A percentile compares a stretch with the other conserved stretches of the same genome.
Conservation (phyloP, 2,329 filamentous ascomycete genomes). For the Epichloe sibirici region DNA sequence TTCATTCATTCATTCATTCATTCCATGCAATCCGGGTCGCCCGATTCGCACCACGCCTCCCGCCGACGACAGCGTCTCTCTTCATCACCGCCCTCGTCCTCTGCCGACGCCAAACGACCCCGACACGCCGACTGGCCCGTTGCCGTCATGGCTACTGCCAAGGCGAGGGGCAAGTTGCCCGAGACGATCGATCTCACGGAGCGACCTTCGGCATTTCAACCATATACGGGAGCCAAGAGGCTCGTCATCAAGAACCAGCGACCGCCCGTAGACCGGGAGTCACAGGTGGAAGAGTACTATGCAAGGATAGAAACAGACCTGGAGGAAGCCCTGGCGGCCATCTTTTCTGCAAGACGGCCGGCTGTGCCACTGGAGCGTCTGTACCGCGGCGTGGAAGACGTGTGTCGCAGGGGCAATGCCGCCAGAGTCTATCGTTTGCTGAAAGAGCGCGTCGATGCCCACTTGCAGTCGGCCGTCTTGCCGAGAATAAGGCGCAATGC, state of each 20-base stretch:
- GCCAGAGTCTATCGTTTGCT: conserved; percentile 55
- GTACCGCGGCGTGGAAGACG: conserved; percentile 82
- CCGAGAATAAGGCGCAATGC: conserved; percentile 38
- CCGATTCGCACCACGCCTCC: conserved; percentile 20
- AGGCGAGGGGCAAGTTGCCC: conserved; percentile 28
- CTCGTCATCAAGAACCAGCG: conserved; percentile 90
- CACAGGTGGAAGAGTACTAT: conserved; percentile 67
- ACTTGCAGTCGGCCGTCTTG: conserved; percentile 52
- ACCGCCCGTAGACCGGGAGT: conserved; percentile 38
- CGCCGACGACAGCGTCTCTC: conserved; percentile 27
- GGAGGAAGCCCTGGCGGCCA: conserved; percentile 55
- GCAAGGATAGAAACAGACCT: conserved; percentile 63
- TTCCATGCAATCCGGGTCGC: conserved; percentile 22
- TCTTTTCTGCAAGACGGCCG: conserved; percentile 56
- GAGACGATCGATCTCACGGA: conserved; percentile 24
- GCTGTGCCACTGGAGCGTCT: conserved; percentile 73
- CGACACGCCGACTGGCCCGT: conserved; percentile 15
- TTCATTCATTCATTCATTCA: background rate
- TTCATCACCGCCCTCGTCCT: conserved; percentile 16
- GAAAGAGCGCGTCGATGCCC: conserved; percentile 50
- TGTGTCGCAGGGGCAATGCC: conserved; percentile 69
- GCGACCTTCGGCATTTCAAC: conserved; percentile 44
- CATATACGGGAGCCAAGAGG: conserved; percentile 67
- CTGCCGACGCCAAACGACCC: conserved; percentile 19
- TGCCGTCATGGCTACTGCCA: conserved; percentile 21